These are phyloP conservation scores for Phytophthora pluvialis DNA, from an alignment of 352 stramenopile species.

Conservation along the genomic window DNA sequence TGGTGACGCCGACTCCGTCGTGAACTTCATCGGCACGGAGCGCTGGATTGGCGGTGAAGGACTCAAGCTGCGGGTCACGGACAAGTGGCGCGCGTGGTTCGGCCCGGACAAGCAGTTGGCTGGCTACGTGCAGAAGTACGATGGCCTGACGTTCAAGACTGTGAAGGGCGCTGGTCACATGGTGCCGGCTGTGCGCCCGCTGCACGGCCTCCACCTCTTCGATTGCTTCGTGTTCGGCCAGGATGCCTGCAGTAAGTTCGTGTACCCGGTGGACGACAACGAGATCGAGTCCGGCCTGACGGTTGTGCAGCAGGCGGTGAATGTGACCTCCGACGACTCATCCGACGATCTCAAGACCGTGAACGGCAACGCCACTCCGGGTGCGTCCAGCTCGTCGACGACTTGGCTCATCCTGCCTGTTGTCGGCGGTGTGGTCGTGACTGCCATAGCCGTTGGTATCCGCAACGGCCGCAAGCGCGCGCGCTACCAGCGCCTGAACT, in stretches of 20 bases:
- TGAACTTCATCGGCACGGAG: conserved; percentile 91
- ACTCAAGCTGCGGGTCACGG: conserved; percentile 67
- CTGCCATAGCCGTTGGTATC: conserved; percentile 43
- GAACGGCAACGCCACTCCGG: conserved; percentile 9
- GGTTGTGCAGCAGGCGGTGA: conserved; percentile 12
- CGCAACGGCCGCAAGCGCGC: conserved; percentile 54
- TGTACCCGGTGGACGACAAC: conserved; percentile 72
- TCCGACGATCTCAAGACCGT: conserved; percentile 1
- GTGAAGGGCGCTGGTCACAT: conserved; percentile 94
- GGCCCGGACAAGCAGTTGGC: conserved; percentile 83
- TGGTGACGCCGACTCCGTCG: conserved; percentile 79
- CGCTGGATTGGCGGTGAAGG: conserved; percentile 79
- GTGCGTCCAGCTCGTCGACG: conserved; percentile 5
- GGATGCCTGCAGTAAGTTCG: conserved; percentile 55
- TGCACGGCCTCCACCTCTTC: conserved; percentile 82
- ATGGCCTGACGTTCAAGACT: conserved; percentile 90
- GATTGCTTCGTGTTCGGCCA: conserved; percentile 85
- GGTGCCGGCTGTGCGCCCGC: conserved; percentile 77
- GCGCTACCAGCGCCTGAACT: conserved; percentile 53
- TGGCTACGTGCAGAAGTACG: conserved; percentile 88
- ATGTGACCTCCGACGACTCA: not conserved
- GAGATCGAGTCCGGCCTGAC: conserved; percentile 56
- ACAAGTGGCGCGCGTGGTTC: conserved; percentile 79
- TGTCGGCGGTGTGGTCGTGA: conserved; percentile 36
- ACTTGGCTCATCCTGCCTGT: conserved; percentile 31